Conservation (phyloP, 2,329 filamentous ascomycete genomes). For the Nigrograna mackinnonii region DNA sequence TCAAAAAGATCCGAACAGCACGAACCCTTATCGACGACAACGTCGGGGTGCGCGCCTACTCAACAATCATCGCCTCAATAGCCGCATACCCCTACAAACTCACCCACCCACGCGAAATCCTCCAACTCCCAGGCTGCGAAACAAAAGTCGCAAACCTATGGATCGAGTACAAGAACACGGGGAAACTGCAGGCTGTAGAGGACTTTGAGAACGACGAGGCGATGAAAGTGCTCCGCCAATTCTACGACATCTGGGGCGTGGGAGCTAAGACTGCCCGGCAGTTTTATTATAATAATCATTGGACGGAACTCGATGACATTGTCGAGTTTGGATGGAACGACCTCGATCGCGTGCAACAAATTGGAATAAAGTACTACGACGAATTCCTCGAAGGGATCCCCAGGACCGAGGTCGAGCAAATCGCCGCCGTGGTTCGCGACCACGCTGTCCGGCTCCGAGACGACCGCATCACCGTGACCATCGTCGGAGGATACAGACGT, state of each 20-base stretch:
- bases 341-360: slow-evolving; percentile 82
- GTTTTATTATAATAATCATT: slow-evolving; percentile 76
- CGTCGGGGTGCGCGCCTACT: slow-evolving; percentile 84
- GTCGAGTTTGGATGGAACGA: slow-evolving; percentile 78
- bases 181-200: slow-evolving; percentile 64
- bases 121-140: slow-evolving; percentile 75
- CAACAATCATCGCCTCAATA: slow-evolving; percentile 80
- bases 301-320: slow-evolving; percentile 84
- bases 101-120: slow-evolving; percentile 46
- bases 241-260: slow-evolving; percentile 92
- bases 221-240: slow-evolving; percentile 67
- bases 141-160: slow-evolving; percentile 78
- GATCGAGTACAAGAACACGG: slow-evolving; percentile 71
- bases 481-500: slow-evolving; percentile 81
- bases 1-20: slow-evolving; percentile 74
- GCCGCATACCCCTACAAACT: slow-evolving; percentile 75
- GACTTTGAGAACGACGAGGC: slow-evolving; percentile 67
- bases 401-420: slow-evolving; percentile 72
- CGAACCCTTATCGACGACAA: slow-evolving; percentile 74
- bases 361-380: slow-evolving; percentile 91
- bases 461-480: slow-evolving; percentile 58
- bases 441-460: slow-evolving; percentile 69
- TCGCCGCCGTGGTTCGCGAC: slow-evolving; percentile 64
- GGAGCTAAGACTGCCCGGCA: slow-evolving; percentile 78
- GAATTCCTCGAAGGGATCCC: slow-evolving; percentile 77